These are phyloP conservation scores for Penicillium dipodomyicola DNA, from an alignment of 495 filamentous ascomycete species.

Conservation along the genomic window DNA sequence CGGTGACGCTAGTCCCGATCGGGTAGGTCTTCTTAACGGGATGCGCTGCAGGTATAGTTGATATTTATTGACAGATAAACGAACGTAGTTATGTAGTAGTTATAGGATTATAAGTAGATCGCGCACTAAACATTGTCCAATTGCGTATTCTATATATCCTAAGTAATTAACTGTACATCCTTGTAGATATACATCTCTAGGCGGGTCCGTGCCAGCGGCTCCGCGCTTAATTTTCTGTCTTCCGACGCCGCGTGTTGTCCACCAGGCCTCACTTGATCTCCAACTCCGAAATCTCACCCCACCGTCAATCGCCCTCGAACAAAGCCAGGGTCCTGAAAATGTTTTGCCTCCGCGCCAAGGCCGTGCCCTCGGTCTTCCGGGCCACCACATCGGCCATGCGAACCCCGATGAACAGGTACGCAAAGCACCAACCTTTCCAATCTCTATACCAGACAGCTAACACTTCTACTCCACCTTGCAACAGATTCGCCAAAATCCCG, in stretches of 20 bases:
- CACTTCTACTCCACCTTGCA: background rate
- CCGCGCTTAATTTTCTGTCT: constrained; percentile 43
- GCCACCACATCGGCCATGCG: constrained; percentile 19
- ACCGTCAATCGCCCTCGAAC: constrained; percentile 3
- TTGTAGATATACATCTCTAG: constrained; percentile 8
- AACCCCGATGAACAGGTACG: constrained; percentile 27
- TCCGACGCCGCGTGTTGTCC: constrained; percentile 29
- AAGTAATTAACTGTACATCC: background rate
- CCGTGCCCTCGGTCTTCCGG: constrained; percentile 28
- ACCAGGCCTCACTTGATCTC: constrained; percentile 13
- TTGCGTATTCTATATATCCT: background rate
- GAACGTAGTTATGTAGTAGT: background rate
- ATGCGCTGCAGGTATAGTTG: background rate
- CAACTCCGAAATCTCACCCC: constrained; percentile 12
- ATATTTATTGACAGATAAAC: background rate
- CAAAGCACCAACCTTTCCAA: constrained; percentile 3
- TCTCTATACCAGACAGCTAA: constrained; percentile 4
- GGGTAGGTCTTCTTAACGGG: constrained; percentile 16
- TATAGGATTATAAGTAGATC: background rate
- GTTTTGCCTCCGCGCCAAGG: constrained; percentile 37
- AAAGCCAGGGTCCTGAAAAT: constrained; percentile 21
- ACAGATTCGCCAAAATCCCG: constrained; percentile 24
- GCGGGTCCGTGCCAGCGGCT: constrained; percentile 37
- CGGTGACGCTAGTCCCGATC: constrained; percentile 29
- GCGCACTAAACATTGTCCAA: background rate